Evolutionary conservation across 768 basidiomycete species (phyloP).

Genomic region (Mycena rebaudengoi): DNA sequence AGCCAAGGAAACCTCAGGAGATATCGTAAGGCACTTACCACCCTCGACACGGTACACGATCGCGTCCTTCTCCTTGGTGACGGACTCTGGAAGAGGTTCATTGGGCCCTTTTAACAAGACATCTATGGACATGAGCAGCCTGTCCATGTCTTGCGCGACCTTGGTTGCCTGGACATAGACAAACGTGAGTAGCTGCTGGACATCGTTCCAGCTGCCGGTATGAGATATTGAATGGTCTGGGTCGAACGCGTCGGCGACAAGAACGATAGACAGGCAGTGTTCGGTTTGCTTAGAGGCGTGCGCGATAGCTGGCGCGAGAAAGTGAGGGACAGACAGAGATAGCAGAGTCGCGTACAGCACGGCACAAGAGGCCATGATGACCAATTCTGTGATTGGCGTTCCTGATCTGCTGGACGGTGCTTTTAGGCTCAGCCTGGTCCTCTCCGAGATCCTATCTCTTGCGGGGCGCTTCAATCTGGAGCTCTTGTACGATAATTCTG

Average conservation of each 20-base stretch:
- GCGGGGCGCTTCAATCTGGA: too few relatives aligned
- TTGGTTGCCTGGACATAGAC: constrained; percentile 89
- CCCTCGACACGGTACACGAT: constrained; percentile 60
- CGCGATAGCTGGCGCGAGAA: constrained; percentile 63
- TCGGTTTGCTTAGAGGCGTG: constrained; percentile 57
- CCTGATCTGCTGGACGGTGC: background rate
- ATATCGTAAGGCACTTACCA: constrained; percentile 40
- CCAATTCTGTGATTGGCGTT: background rate
- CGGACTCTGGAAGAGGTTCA: constrained; percentile 51
- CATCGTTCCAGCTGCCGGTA: constrained; percentile 64
- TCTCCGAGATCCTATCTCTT: too few relatives aligned
- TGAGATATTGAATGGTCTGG: constrained; percentile 46
- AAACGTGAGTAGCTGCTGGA: constrained; percentile 82
- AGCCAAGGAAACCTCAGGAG: constrained; percentile 11
- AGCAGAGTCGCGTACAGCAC: constrained; percentile 66
- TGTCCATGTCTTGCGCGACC: constrained; percentile 71
- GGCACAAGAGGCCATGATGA: constrained; percentile 25
- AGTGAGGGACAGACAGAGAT: constrained; percentile 58
- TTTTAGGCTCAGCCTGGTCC: too few relatives aligned
- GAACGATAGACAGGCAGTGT: constrained; percentile 65
- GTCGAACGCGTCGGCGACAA: constrained; percentile 71
- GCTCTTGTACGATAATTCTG: too few relatives aligned
- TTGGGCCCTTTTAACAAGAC: constrained; percentile 74
- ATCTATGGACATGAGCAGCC: constrained; percentile 79
- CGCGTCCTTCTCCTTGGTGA: constrained; percentile 55